Percentiles rank a stretch among this genome's conserved stretches.
Conservation (phyloP, 495 filamentous ascomycete genomes). For the Xylaria longipes region DNA sequence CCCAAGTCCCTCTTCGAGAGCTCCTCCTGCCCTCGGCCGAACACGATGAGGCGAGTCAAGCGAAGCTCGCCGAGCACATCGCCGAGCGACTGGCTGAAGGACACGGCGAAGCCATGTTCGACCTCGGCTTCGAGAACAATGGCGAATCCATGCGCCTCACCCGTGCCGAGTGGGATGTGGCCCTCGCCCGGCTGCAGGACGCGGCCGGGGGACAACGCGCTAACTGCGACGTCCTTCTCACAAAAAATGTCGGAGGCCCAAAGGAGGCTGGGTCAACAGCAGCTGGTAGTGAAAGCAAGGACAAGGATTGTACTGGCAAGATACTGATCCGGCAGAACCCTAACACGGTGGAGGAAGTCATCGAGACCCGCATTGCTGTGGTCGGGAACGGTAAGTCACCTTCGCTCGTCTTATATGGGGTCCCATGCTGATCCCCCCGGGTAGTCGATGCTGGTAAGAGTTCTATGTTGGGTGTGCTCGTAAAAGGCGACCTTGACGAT, state of each 20-base stretch:
- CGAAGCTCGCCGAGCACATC: slow-evolving; percentile 68
- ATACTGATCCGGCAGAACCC: slow-evolving; percentile 80
- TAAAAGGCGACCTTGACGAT: slow-evolving; percentile 95
- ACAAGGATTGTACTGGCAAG: slow-evolving; percentile 77
- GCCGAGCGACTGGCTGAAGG: slow-evolving; percentile 79
- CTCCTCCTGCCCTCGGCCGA: slow-evolving; percentile 69
- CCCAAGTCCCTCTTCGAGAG: slow-evolving; percentile 72
- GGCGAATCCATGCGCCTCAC: slow-evolving; percentile 89
- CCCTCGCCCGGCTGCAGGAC: slow-evolving; percentile 69
- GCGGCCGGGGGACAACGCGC: slow-evolving; percentile 71
- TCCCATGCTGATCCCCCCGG: background rate
- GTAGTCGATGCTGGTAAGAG: slow-evolving; percentile 94
- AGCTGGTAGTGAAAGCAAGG: slow-evolving; percentile 43
- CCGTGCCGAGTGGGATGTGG: slow-evolving; percentile 78
- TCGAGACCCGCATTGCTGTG: slow-evolving; percentile 96
- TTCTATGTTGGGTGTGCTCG: slow-evolving; percentile 94
- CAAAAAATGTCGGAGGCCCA: slow-evolving; percentile 85
- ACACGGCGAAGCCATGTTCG: slow-evolving; percentile 89
- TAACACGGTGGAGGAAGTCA: slow-evolving; percentile 79
- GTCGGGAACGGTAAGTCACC: slow-evolving; percentile 78
- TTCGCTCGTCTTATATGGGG: background rate
- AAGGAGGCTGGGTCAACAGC: slow-evolving; percentile 65
- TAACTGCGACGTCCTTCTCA: slow-evolving; percentile 80
- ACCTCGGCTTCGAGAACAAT: slow-evolving; percentile 89
- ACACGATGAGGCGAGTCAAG: slow-evolving; percentile 56